These are phyloP conservation scores for Fagus crenata DNA, from an alignment of 306 rosid species.

Conservation along the genomic window DNA sequence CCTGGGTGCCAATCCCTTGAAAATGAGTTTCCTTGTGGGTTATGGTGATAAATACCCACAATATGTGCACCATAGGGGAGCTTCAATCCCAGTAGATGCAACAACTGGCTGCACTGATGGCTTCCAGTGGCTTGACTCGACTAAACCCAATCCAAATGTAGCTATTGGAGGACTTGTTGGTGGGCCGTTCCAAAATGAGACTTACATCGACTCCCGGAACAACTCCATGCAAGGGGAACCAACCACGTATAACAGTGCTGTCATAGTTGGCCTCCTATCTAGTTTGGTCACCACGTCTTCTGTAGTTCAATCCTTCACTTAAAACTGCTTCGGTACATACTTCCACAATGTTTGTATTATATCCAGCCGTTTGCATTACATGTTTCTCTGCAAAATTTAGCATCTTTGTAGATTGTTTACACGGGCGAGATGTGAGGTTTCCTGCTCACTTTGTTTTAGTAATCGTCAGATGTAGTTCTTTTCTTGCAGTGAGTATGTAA, in stretches of 20 bases:
- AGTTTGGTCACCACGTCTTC: conserved; percentile 92
- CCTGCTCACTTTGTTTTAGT: conserved; percentile 25
- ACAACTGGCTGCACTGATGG: conserved; percentile 73
- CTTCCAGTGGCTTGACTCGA: conserved; percentile 62
- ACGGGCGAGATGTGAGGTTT: conserved; percentile 24
- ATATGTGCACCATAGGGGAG: conserved; percentile 96
- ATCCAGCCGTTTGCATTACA: conserved; percentile 27
- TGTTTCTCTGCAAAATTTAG: conserved; percentile 21
- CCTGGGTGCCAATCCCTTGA: conserved; percentile 82
- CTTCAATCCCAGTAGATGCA: conserved; percentile 72
- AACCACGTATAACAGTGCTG: conserved; percentile 85
- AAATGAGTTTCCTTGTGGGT: conserved; percentile 84
- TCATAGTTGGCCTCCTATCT: conserved; percentile 82
- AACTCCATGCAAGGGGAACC: conserved; percentile 88
- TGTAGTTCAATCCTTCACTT: conserved; percentile 62
- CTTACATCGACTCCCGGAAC: conserved; percentile 74
- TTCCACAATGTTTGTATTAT: conserved; percentile 22
- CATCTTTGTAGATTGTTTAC: conserved; percentile 25
- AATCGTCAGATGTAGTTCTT: conserved; percentile 16
- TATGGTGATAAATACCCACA: conserved; percentile 79
- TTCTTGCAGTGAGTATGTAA: conserved; percentile 7
- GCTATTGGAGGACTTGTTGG: conserved; percentile 96
- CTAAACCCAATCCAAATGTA: conserved; percentile 77
- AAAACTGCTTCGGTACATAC: conserved; percentile 11
- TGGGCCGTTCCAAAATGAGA: conserved; percentile 82